Base-by-base conservation (phyloP, 768 basidiomycete species). In the Hirschioporus abietinus region DNA sequence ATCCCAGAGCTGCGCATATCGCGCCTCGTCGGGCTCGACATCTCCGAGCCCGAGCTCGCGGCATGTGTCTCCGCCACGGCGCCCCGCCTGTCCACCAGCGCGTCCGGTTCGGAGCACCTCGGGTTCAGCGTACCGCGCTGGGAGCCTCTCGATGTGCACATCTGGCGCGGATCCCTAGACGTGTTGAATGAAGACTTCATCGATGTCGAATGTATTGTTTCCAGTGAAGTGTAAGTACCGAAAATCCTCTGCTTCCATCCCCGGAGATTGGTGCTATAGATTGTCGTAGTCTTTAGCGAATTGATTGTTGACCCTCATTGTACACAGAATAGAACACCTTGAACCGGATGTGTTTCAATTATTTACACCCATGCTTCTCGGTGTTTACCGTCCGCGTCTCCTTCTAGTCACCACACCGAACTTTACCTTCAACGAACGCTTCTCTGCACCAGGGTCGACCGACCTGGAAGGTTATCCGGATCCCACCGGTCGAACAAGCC, bases 341-440 rank as follows among this genome's bases (percentile, higher is more conserved):
- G 80, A 83, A 0, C 82, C 84, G 0, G 76, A 82, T 5, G 75
- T 89, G 34, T 79, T 95, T 17, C 77, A 81, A 0, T 80, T 81
- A 23, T 90, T 94, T 70, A 85, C 88, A 7, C 89, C 90, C 3
- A 75, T 88, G 63, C 77, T 96, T 17, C 83, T 96, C 15, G 93
- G 93, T 0, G 78, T 84, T 35, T 96, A 96, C 71, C 87, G 86
- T 65, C 94, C 95, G 0, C 80, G 81, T 27, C 72, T 89, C 58
- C 80, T 94, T 59, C 82, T 96, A 24, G 73, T 95, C 71, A 96
- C 94, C 0, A 96, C 94, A 0, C 94, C 93, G 0, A 92, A 90
- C 1, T 95, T 89, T 77, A 87, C 84, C 1, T 96, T 91, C 81
- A 96, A 94, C 69, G 82, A 81, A 23, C 86, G 88, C 0, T 94